These are phyloP conservation scores for Xylaria multiplex DNA, from an alignment of 2,329 filamentous ascomycete species.

Conservation along the genomic window DNA sequence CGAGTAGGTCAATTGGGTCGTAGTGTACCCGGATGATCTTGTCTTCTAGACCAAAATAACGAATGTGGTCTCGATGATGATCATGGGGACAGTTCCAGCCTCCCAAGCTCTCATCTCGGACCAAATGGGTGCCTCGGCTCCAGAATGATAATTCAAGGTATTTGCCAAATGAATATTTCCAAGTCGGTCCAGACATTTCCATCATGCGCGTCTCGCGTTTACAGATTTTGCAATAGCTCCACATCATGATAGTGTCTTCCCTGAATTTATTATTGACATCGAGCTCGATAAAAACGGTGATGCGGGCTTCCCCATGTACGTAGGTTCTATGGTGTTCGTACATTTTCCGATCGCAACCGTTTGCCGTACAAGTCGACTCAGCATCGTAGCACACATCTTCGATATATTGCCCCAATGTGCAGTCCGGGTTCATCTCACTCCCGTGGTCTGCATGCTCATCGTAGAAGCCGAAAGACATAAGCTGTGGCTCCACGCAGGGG, in stretches of 20 bases:
- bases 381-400: slow-evolving; percentile 86
- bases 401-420: slow-evolving; percentile 92
- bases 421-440: slow-evolving; percentile 81
- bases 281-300: slow-evolving; percentile 89
- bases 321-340: slow-evolving; percentile 95
- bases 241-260: slow-evolving; percentile 86
- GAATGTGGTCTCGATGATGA: slow-evolving; percentile 88
- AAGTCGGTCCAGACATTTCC: slow-evolving; percentile 92
- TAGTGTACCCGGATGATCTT: slow-evolving; percentile 90
- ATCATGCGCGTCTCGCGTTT: slow-evolving; percentile 88
- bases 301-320: slow-evolving; percentile 92
- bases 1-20: slow-evolving; percentile 89
- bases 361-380: slow-evolving; percentile 79
- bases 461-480: slow-evolving; percentile 93
- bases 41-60: slow-evolving; percentile 91
- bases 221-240: slow-evolving; percentile 95
- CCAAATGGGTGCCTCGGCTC: slow-evolving; percentile 83
- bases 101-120: slow-evolving; percentile 64
- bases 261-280: slow-evolving; percentile 58
- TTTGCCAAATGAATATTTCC: slow-evolving; percentile 98
- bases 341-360: slow-evolving; percentile 89
- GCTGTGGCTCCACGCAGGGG: slow-evolving; percentile 88
- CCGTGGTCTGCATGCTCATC: slow-evolving; percentile 79
- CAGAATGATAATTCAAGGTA: slow-evolving; percentile 98
- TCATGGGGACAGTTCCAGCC: slow-evolving; percentile 79